Evolutionary conservation across 441 rosid genomes (phyloP).

Genomic region (Brassica balearica): DNA sequence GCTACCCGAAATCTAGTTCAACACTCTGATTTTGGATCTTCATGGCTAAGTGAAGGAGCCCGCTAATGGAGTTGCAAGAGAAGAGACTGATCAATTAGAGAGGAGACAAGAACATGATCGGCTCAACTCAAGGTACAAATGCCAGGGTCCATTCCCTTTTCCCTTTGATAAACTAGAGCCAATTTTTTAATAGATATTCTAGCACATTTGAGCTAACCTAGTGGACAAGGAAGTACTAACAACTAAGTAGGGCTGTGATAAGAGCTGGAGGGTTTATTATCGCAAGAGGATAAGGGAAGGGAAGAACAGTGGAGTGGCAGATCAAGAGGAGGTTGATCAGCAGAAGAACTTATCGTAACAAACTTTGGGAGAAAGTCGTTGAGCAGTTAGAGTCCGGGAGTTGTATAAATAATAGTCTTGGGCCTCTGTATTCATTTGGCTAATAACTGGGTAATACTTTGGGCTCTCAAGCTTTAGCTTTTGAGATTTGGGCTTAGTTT

Average conservation of each 20-base stretch:
- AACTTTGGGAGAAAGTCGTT: too few relatives aligned
- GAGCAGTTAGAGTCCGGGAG: too few relatives aligned
- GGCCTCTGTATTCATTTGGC: too few relatives aligned
- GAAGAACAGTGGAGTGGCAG: too few relatives aligned
- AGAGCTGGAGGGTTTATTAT: too few relatives aligned
- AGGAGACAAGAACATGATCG: conserved; percentile 9
- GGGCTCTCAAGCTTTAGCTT: too few relatives aligned
- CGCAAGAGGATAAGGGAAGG: too few relatives aligned
- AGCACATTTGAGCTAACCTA: conserved; percentile 17
- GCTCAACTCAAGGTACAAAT: conserved; percentile 13
- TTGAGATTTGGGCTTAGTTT: too few relatives aligned
- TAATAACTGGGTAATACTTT: too few relatives aligned
- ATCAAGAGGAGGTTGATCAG: too few relatives aligned
- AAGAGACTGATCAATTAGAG: conserved; percentile 16
- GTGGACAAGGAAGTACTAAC: conserved; percentile 25
- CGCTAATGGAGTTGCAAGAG: conserved; percentile 7
- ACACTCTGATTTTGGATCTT: conserved; percentile 4
- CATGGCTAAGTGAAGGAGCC: conserved; percentile 1
- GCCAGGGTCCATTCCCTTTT: conserved; percentile 14
- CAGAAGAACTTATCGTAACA: too few relatives aligned
- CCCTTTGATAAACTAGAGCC: background rate
- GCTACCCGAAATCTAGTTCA: conserved; percentile 7
- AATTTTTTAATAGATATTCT: background rate
- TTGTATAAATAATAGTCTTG: too few relatives aligned
- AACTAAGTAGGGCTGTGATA: conserved; percentile 30